phyloP scores from a whole-genome alignment of 2,329 filamentous ascomycete genomes.

The Aureobasidium mangrovei region DNA sequence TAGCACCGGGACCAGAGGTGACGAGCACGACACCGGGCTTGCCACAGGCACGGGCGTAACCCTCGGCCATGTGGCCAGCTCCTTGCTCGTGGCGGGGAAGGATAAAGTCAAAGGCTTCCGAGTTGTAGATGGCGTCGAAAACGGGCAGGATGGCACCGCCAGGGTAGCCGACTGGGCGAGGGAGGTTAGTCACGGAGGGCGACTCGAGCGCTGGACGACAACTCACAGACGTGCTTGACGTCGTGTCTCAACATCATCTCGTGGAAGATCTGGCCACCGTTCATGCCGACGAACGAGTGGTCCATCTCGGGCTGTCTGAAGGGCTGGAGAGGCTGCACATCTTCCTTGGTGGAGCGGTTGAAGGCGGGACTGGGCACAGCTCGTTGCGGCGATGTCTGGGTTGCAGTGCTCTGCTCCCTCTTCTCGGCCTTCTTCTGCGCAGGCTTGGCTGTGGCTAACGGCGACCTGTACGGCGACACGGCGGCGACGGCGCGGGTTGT shows the following conservation, averaged over 20 bases:
- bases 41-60: slow-evolving; percentile 87
- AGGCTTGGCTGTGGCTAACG: slow-evolving; percentile 15
- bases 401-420: slow-evolving; percentile 35
- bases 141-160: slow-evolving; percentile 95
- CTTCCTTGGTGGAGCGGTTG: slow-evolving; percentile 34
- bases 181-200: background rate
- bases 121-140: slow-evolving; percentile 98
- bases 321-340: slow-evolving; percentile 39
- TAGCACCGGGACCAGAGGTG: slow-evolving; percentile 91
- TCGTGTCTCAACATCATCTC: slow-evolving; percentile 95
- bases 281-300: slow-evolving; percentile 77
- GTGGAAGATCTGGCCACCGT: slow-evolving; percentile 92
- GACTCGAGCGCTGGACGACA: background rate
- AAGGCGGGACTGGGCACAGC: slow-evolving; percentile 40
- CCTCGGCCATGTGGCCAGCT: slow-evolving; percentile 96
- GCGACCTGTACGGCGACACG: slow-evolving; percentile 35
- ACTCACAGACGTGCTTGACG: slow-evolving; percentile 91
- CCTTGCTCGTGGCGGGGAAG: slow-evolving; percentile 95
- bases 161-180: slow-evolving; percentile 55
- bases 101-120: slow-evolving; percentile 90
- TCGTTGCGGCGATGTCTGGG: slow-evolving; percentile 24
- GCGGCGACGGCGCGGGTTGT: slow-evolving; percentile 32
- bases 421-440: slow-evolving; percentile 25
- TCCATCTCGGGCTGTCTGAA: slow-evolving; percentile 43
- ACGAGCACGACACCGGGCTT: slow-evolving; percentile 94